Evolutionary conservation across 73 alveolate species (phyloP).

Genomic region (Halteria grandinella): DNA sequence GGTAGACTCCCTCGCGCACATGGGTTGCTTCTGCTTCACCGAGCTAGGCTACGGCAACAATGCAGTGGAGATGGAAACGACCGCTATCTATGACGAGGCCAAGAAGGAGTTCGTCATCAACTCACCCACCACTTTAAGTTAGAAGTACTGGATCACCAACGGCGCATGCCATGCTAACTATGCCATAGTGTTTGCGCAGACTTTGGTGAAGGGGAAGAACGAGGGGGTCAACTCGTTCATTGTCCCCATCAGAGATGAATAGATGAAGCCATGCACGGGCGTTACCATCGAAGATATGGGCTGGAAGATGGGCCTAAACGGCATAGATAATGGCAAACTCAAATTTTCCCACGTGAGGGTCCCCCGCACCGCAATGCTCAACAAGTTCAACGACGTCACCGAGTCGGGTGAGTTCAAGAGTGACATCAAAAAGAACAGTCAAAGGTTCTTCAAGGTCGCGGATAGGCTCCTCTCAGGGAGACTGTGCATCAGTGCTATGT

Average conservation of each 20-base stretch:
- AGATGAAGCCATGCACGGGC: slow-evolving; percentile 46
- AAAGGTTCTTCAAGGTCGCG: slow-evolving; percentile 69
- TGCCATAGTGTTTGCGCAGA: slow-evolving; percentile 67
- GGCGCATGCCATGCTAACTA: slow-evolving; percentile 63
- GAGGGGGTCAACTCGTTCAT: slow-evolving; percentile 70
- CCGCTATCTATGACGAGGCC: slow-evolving; percentile 55
- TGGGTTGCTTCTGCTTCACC: slow-evolving; percentile 76
- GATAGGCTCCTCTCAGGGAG: slow-evolving; percentile 69
- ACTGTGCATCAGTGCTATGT: slow-evolving; percentile 69
- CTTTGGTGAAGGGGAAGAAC: slow-evolving; percentile 49
- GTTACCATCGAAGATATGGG: slow-evolving; percentile 75
- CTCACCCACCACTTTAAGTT: slow-evolving; percentile 63
- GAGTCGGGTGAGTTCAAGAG: slow-evolving; percentile 61
- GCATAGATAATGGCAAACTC: slow-evolving; percentile 70
- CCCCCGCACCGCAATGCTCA: slow-evolving; percentile 62
- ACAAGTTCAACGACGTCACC: slow-evolving; percentile 59
- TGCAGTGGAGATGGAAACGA: slow-evolving; percentile 69
- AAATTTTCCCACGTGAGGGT: slow-evolving; percentile 54
- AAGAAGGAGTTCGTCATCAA: slow-evolving; percentile 49
- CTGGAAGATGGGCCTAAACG: slow-evolving; percentile 58
- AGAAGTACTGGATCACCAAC: slow-evolving; percentile 74
- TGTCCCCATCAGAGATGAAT: slow-evolving; percentile 58
- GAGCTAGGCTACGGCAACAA: slow-evolving; percentile 78
- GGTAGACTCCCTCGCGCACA: slow-evolving; percentile 43
- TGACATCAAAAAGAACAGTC: slow-evolving; percentile 28